A percentile compares a stretch with the other conserved stretches of the same genome.
phyloP scores from a whole-genome alignment of 1,284 basidiomycete genomes.

The Cerrena zonata region DNA sequence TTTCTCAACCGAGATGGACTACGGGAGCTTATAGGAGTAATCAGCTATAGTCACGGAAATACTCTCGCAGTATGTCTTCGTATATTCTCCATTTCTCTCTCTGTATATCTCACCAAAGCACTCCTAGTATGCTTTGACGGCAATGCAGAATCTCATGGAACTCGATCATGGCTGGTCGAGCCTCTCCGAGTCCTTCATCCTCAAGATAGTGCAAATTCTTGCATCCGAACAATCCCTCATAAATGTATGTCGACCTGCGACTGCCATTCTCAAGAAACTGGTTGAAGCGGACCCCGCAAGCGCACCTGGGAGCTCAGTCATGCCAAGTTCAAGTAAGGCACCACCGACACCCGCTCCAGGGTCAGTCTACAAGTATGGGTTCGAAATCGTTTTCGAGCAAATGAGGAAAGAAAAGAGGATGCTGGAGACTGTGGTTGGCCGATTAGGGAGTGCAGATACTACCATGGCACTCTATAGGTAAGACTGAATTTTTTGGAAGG shows the following conservation, averaged over 20 bases:
- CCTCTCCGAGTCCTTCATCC: conserved; percentile 69
- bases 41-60: conserved; percentile 71
- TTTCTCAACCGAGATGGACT: conserved; percentile 80
- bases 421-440: conserved; percentile 72
- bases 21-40: conserved; percentile 67
- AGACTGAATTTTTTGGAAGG: conserved; percentile 25
- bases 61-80: conserved; percentile 62
- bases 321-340: conserved; percentile 56
- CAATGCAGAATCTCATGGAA: conserved; percentile 84
- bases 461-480: conserved; percentile 81
- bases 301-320: conserved; percentile 50
- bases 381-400: conserved; percentile 75
- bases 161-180: conserved; percentile 75
- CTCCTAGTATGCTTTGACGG: conserved; percentile 70
- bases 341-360: conserved; percentile 49
- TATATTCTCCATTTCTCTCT: no score
- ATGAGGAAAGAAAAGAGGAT: conserved; percentile 65
- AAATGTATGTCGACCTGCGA: conserved; percentile 94
- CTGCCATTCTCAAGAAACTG: conserved; percentile 84
- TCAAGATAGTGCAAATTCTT: conserved; percentile 76
- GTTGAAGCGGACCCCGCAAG: conserved; percentile 74
- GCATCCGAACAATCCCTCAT: conserved; percentile 72
- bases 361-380: conserved; percentile 77
- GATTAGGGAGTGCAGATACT: conserved; percentile 77
- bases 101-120: conserved; percentile 6